Evolutionary conservation across 106 monocot genomes (phyloP), one percentile per base, ranked within the genome.

Genomic region (Iris macrosiphon): DNA sequence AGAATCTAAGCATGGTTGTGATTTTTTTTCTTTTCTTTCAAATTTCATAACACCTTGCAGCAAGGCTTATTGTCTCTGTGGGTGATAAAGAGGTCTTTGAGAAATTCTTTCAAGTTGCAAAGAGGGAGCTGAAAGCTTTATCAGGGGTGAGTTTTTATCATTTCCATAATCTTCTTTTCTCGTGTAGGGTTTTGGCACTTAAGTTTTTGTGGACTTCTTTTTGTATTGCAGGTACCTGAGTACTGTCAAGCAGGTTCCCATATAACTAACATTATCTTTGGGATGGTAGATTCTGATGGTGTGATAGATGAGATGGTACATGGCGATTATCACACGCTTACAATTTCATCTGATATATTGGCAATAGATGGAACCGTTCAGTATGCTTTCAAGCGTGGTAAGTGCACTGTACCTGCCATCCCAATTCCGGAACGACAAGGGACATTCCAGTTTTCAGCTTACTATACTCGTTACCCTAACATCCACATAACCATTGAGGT

Each of bases 221-320:
- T 25, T 35, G 49, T 12, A 31, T 58, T n/a, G 1, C 52, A 69
- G 69, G 52, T 69, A 33, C 69, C 69, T 3, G 6, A 9, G 4
- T 52, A 18, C 17, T 69, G 69, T 44, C 26, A 5, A 27, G 51
- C 44, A 18, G 65, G 65, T 17, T 59, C 59, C 37, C 13, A 19
- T 0, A 34, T 73, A 43, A 57, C 51, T 32, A 65, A 60, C 19
- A 12, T 73, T 43, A n/a, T 52, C 4, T 73, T 73, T 52, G 65
- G 57, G 52, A 18, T 73, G 51, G 50, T 60, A 18, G 72, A 73
- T 65, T 44, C 59, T 49, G 52, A 60, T 59, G 72, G 65, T 59
- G 42, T 16, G 8, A 37, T 73, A 46, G 72, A 73, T 60, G 33
- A 65, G 12, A 12, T 5, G 10, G 66, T 73, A 19, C 40, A 66